A percentile compares a stretch with the other conserved stretches of the same genome.
These are phyloP conservation scores for Trichoderma citrinoviride DNA, from an alignment of 2,329 filamentous ascomycete genomes.

Conservation along the genomic window DNA sequence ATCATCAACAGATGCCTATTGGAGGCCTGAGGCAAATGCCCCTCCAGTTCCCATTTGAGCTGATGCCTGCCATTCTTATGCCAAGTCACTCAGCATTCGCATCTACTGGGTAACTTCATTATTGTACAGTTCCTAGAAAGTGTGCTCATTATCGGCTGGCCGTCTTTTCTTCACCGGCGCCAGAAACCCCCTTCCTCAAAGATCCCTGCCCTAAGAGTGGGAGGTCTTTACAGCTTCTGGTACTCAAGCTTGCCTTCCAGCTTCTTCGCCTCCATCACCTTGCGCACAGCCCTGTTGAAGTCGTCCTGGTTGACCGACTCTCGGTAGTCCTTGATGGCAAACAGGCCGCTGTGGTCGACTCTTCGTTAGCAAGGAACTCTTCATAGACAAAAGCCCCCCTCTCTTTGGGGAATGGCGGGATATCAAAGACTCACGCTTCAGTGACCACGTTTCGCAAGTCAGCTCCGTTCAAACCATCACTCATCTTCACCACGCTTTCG, in stretches of 20 bases:
- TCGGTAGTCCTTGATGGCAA: constrained; percentile 97
- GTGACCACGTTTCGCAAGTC: constrained; percentile 98
- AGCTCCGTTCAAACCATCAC: constrained; percentile 93
- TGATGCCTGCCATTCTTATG: constrained; percentile 26
- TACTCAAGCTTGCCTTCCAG: constrained; percentile 97
- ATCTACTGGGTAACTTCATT: constrained; percentile 25
- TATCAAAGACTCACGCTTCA: constrained; percentile 76
- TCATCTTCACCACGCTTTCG: constrained; percentile 99
- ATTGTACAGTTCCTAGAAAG: constrained; percentile 33
- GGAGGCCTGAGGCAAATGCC: neutral
- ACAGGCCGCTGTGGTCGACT: constrained; percentile 65
- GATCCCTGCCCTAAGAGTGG: neutral
- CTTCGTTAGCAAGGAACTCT: constrained; percentile 6
- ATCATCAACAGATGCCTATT: neutral
- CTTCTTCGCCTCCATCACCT: constrained; percentile 97
- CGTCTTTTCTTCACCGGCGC: constrained; percentile 1
- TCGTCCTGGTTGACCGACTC: constrained; percentile 97
- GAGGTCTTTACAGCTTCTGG: constrained; percentile 71
- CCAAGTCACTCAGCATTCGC: constrained; percentile 27
- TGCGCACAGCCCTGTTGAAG: constrained; percentile 98
- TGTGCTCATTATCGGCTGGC: constrained; percentile 23
- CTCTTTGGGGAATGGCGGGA: neutral
- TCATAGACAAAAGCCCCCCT: neutral
- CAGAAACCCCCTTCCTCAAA: neutral
- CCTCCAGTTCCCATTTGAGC: neutral